Base-by-base conservation (phyloP, 2,329 filamentous ascomycete species). In the Teratosphaeria destructans region DNA sequence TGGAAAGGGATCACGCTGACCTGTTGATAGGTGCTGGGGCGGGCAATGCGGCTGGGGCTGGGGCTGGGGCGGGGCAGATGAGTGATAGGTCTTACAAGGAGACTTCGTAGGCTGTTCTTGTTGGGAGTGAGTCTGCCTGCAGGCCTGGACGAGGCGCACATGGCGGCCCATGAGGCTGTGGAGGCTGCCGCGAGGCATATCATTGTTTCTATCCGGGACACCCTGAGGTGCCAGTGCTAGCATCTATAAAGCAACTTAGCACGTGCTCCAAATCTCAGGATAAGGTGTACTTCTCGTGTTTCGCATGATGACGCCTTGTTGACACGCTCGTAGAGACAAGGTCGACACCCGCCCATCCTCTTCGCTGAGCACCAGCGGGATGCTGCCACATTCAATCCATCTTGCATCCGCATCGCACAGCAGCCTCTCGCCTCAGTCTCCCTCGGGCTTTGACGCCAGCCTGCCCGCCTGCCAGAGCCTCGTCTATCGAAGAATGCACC, bases 11-110 rank as follows among this genome's bases (percentile, higher is more conserved):
- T 2, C n/a, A 8, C 8, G 55, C 55, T 57, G 27, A 54, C 23
- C 39, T 49, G 14, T 52, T 29, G n/a, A 32, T 43, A 72, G 68
- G 69, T 32, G 66, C 67, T 5, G 67, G 67, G 55, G 66, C 66
- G 55, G 69, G 67, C 8, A 66, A 66, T 35, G 49, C 68, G 3
- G 61, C 65, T 43, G 68, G 67, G 7, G 53, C 54, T 16, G 69
- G 60, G 2, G 65, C 66, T 12, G 69, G 66, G 12, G 60, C 62
- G 52, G 66, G 64, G 16, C 66, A 72, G 59, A 63, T 69, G 56
- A 65, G 65, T 34, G 64, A 62, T 32, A 63, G 63, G 35, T 37
- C 19, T 10, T 23, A 23, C 7, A 49, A 49, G 19, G 43, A 49
- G 43, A 49, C 43, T 49, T 49, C 43, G n/a, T 49, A 49, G 16